Evolutionary conservation across 2,329 filamentous ascomycete genomes (phyloP).

Genomic region (Cyphellophora europaea): DNA sequence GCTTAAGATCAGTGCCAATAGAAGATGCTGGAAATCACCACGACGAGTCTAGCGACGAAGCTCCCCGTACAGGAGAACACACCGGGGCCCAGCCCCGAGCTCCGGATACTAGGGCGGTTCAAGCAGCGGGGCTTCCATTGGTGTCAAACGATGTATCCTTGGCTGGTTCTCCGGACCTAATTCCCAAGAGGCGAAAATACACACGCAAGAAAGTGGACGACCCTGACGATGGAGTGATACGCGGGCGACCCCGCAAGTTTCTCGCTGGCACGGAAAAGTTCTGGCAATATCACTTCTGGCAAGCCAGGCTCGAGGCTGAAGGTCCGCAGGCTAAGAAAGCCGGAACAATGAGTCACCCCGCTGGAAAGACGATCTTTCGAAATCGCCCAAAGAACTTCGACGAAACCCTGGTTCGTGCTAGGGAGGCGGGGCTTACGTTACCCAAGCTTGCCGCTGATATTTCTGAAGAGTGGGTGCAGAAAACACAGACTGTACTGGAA

Average conservation of each 20-base stretch:
- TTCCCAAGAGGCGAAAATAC: no score
- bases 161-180: no score
- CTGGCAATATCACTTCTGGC: conserved; percentile 15
- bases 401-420: conserved; percentile 12
- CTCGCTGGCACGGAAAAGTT: conserved; percentile 19
- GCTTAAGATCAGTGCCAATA: no score
- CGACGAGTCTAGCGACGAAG: no score
- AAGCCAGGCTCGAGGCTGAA: conserved; percentile 8
- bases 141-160: no score
- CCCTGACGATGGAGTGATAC: no score
- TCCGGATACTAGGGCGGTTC: no score
- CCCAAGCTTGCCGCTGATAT: conserved; percentile 12
- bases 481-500: conserved; percentile 11
- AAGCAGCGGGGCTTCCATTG: no score
- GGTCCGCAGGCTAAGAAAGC: conserved; percentile 1
- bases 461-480: conserved; percentile 14
- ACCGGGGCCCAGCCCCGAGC: no score
- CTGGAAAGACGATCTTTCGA: conserved; percentile 10
- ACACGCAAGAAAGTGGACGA: no score
- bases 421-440: conserved; percentile 13
- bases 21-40: no score
- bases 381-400: conserved; percentile 16
- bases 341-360: conserved; percentile 13
- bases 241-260: conserved; percentile 19
- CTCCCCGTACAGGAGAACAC: no score